phyloP scores from a whole-genome alignment of 345 rosid genomes.

The Citropsis articulata region DNA sequence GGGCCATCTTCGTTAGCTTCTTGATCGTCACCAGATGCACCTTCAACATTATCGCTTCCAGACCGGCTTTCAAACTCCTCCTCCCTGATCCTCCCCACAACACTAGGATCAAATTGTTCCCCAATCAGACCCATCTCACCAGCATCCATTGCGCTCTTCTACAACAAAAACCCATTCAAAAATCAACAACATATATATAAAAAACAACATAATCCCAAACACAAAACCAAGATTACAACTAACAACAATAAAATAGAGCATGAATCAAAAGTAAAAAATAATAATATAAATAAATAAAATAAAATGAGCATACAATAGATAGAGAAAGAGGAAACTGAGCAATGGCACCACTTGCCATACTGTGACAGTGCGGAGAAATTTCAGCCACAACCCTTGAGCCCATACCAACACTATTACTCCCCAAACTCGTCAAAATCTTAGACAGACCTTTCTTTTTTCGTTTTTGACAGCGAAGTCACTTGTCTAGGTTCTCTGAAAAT shows the following conservation, averaged over 20 bases:
- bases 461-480: neutral
- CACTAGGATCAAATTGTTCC: slow-evolving; percentile 46
- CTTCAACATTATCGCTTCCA: slow-evolving; percentile 54
- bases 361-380: slow-evolving; percentile 22
- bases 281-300: slow-evolving; percentile 8
- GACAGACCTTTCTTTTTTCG: neutral
- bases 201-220: neutral
- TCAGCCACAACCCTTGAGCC: slow-evolving; percentile 32
- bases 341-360: slow-evolving; percentile 37
- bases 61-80: slow-evolving; percentile 59
- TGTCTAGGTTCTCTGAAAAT: neutral
- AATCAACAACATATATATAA: slow-evolving; percentile 1
- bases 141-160: slow-evolving; percentile 45
- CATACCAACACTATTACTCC: slow-evolving; percentile 21
- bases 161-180: slow-evolving; percentile 20
- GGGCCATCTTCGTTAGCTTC: slow-evolving; percentile 35
- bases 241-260: neutral
- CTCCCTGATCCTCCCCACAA: slow-evolving; percentile 36
- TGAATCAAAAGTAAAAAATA: slow-evolving; percentile 9
- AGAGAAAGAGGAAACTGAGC: slow-evolving; percentile 47
- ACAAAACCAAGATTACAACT: slow-evolving; percentile 2
- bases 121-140: slow-evolving; percentile 36
- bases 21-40: slow-evolving; percentile 55
- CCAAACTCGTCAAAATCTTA: slow-evolving; percentile 39
- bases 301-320: slow-evolving; percentile 29